Conservation (phyloP, 768 basidiomycete species). For the Lactarius deliciosus region DNA sequence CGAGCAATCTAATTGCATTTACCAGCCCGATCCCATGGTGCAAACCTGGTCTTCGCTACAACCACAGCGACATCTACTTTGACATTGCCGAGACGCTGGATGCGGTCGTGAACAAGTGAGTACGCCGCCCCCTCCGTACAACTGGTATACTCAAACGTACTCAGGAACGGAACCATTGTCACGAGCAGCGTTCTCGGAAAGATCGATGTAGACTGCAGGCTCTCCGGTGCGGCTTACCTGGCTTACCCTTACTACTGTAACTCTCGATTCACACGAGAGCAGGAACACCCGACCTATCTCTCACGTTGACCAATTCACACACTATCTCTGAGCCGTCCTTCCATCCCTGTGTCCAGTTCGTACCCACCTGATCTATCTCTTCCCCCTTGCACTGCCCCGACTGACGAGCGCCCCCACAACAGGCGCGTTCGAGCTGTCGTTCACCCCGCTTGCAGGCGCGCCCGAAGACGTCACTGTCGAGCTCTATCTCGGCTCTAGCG, state of each 20-base stretch:
- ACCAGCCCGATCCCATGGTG: constrained; percentile 94
- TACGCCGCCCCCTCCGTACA: not conserved
- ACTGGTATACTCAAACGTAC: not conserved
- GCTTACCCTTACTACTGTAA: not conserved
- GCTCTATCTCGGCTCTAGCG: constrained; percentile 72
- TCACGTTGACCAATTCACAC: constrained; percentile 54
- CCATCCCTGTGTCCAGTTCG: constrained; percentile 76
- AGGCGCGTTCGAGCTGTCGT: constrained; percentile 57
- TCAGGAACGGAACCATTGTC: constrained; percentile 68
- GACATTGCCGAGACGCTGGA: constrained; percentile 82
- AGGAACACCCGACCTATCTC: constrained; percentile 88
- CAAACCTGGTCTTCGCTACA: constrained; percentile 76
- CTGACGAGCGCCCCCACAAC: not conserved
- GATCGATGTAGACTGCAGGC: constrained; percentile 68
- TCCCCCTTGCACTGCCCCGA: constrained; percentile 6
- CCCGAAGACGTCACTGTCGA: constrained; percentile 74
- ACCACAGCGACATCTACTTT: constrained; percentile 92
- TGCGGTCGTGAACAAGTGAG: constrained; percentile 61
- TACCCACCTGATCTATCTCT: constrained; percentile 12
- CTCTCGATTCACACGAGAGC: too few species aligned
- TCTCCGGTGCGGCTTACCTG: constrained; percentile 58
- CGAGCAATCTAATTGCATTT: constrained; percentile 49
- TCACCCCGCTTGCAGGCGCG: constrained; percentile 43
- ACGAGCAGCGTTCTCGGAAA: constrained; percentile 69
- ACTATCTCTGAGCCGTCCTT: constrained; percentile 66